phyloP scores from a whole-genome alignment of 352 stramenopile genomes.

The Phytopythium mirpurense region DNA sequence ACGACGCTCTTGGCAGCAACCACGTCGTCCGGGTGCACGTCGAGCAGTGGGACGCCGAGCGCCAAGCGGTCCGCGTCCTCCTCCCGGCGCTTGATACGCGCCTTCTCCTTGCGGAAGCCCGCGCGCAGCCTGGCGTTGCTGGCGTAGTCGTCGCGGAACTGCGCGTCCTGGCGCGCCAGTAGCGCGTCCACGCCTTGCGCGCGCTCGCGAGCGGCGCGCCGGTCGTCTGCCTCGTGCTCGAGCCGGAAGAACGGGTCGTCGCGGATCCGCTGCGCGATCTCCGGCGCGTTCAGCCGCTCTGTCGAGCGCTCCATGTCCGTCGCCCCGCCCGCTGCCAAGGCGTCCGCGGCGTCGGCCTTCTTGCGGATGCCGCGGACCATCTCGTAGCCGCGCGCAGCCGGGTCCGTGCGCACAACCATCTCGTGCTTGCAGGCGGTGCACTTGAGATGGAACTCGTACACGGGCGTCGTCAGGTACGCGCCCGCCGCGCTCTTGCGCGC shows the following conservation, averaged over 20 bases:
- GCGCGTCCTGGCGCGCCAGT: slow-evolving; percentile 46
- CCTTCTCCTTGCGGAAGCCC: slow-evolving; percentile 57
- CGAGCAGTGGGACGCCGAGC: slow-evolving; percentile 54
- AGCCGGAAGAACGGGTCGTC: slow-evolving; percentile 71
- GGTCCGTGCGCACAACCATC: slow-evolving; percentile 96
- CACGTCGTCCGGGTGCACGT: slow-evolving; percentile 54
- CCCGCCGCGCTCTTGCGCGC: slow-evolving; percentile 91
- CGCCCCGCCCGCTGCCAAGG: slow-evolving; percentile 31
- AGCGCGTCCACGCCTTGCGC: slow-evolving; percentile 46
- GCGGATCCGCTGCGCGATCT: slow-evolving; percentile 31
- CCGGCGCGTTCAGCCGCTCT: slow-evolving; percentile 52
- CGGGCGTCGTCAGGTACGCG: slow-evolving; percentile 88
- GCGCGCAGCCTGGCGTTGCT: slow-evolving; percentile 54
- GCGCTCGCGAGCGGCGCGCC: slow-evolving; percentile 34
- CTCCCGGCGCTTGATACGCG: slow-evolving; percentile 31
- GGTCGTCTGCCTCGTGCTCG: slow-evolving; percentile 78
- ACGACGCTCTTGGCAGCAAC: slow-evolving; percentile 44
- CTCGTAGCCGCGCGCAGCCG: slow-evolving; percentile 86
- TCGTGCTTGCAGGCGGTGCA: slow-evolving; percentile 86
- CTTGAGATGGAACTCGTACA: slow-evolving; percentile 94
- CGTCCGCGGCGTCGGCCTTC: slow-evolving; percentile 51
- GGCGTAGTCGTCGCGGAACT: slow-evolving; percentile 67
- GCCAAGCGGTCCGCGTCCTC: slow-evolving; percentile 34
- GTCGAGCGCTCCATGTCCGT: slow-evolving; percentile 32
- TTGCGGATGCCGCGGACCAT: slow-evolving; percentile 86